Evolutionary conservation across 1,284 basidiomycete species (phyloP), one percentile per base, ranked within the genome.

Genomic region (Hymenochaete sp.): DNA sequence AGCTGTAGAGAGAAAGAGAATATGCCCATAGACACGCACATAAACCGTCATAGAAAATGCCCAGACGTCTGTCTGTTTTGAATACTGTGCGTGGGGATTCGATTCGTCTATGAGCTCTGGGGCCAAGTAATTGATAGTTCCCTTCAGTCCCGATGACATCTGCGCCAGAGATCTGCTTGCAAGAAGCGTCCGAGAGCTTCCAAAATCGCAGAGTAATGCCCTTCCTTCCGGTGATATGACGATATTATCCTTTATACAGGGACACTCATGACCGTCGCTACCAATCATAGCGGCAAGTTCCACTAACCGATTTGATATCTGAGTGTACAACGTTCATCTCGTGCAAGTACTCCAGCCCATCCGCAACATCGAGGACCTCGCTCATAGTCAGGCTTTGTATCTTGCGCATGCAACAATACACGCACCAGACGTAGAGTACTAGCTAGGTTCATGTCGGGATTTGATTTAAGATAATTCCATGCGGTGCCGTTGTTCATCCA

Each of bases 401-500:
- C 16, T n/a, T 16, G 10, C 3, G 24, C 38, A 25, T 7, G 22
- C 24, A 18, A 36, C 1, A 16, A 21, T n/a, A 10, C 10, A 26
- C 43, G 22, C n/a, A 45, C 48, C 28, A 45, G n/a, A n/a, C 10
- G 22, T 27, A n/a, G 25, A 21, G 22, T 26, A 41, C 36, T 33
- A 26, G 19, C 16, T 5, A n/a, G 5, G 13, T n/a, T 35, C 21
- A n/a, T 8, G 9, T 32, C 7, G 29, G 43, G 32, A 13, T 37
- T 45, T 5, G 14, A 10, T 19, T 49, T 42, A 19, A 49, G 13
- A 16, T 37, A 49, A 2, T 16, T 33, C 9, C 11, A 24, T 11
- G 39, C 32, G 5, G 48, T 49, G 2, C 48, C 48, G 16, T 49
- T 45, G 13, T 42, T 38, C 19, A 49, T 49, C 48, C 48, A 49